Percentiles rank a stretch among this genome's conserved stretches.
These are phyloP conservation scores for Pichia sp. DNA, from an alignment of 1,139 yeast species.

Conservation along the genomic window DNA sequence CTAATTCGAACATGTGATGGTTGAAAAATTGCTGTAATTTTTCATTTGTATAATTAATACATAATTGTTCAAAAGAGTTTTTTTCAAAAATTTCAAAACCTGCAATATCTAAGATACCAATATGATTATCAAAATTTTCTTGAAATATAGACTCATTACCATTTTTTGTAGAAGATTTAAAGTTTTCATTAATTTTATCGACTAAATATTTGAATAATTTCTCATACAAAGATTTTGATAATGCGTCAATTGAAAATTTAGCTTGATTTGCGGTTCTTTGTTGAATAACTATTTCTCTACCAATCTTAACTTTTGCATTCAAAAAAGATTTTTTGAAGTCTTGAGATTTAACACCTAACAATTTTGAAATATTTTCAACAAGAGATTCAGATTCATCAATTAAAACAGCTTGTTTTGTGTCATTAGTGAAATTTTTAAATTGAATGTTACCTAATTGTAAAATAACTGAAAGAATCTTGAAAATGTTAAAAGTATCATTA, in stretches of 20 bases:
- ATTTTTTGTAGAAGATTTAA: conserved; percentile 26
- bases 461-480: conserved; percentile 66
- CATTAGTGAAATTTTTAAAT: conserved; percentile 49
- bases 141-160: conserved; percentile 1
- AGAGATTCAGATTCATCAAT: conserved; percentile 49
- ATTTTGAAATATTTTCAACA: conserved; percentile 39
- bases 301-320: conserved; percentile 86
- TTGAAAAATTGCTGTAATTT: conserved; percentile 94
- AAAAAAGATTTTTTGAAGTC: conserved; percentile 56
- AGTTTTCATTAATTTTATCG: conserved; percentile 64
- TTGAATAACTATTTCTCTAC: conserved; percentile 78
- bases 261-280: conserved; percentile 79
- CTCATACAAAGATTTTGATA: conserved; percentile 83
- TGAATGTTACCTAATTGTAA: conserved; percentile 82
- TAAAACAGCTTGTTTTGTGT: conserved; percentile 76
- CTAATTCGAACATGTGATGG: conserved; percentile 94
- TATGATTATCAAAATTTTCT: conserved; percentile 43
- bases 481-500: conserved; percentile 51
- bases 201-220: conserved; percentile 75
- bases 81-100: conserved; percentile 92
- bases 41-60: conserved; percentile 95
- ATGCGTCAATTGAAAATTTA: conserved; percentile 74
- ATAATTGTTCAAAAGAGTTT: conserved; percentile 92
- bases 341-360: conserved; percentile 55
- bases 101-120: conserved; percentile 94